These are phyloP conservation scores for Alternaria gansuensis DNA, from an alignment of 2,329 filamentous ascomycete genomes.

Conservation along the genomic window DNA sequence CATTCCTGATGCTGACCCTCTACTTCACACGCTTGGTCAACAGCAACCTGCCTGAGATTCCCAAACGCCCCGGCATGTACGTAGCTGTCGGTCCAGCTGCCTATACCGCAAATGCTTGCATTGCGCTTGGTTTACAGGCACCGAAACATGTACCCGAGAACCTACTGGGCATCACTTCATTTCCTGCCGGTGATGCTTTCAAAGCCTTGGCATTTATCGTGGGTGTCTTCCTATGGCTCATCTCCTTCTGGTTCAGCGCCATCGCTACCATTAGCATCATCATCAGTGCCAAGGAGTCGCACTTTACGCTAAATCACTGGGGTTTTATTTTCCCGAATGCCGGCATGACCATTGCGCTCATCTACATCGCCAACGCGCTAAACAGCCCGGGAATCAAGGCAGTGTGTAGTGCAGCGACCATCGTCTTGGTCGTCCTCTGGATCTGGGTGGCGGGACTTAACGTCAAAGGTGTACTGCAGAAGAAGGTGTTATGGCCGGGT, in stretches of 20 bases:
- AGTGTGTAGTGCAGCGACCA: constrained; percentile 64
- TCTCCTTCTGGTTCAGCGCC: constrained; percentile 62
- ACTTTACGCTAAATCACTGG: constrained; percentile 56
- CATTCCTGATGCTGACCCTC: constrained; percentile 73
- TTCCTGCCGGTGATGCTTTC: constrained; percentile 51
- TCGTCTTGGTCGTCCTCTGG: constrained; percentile 64
- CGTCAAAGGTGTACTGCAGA: constrained; percentile 58
- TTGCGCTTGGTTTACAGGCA: constrained; percentile 56
- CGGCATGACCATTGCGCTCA: constrained; percentile 66
- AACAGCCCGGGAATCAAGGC: constrained; percentile 62
- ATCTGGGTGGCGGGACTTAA: constrained; percentile 62
- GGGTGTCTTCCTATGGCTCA: constrained; percentile 59
- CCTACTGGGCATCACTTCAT: constrained; percentile 45
- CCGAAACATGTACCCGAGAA: constrained; percentile 46
- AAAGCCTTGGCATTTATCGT: constrained; percentile 54
- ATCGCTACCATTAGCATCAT: constrained; percentile 53
- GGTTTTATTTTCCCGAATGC: constrained; percentile 71
- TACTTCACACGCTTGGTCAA: constrained; percentile 76
- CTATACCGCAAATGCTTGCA: constrained; percentile 39
- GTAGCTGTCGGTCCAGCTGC: constrained; percentile 58
- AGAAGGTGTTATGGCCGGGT: constrained; percentile 65
- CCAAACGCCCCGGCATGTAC: constrained; percentile 59
- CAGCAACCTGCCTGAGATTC: constrained; percentile 59
- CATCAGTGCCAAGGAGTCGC: constrained; percentile 52
- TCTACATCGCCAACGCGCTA: constrained; percentile 62